phyloP scores from a whole-genome alignment of 2,329 filamentous ascomycete species.

The Apiospora saccharicola region DNA sequence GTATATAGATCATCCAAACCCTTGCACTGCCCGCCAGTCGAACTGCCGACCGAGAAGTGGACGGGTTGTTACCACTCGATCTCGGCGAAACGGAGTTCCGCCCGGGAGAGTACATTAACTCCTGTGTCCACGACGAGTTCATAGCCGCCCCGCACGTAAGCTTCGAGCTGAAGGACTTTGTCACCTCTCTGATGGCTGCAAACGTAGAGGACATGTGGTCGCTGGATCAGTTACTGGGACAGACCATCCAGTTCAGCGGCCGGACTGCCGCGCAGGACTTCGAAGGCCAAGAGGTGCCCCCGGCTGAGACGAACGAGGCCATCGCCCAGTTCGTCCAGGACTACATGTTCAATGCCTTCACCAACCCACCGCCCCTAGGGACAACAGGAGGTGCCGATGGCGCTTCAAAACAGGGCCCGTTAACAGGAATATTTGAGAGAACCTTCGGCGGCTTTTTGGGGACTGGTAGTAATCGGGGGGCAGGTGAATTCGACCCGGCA shows the following conservation, averaged over 20 bases:
- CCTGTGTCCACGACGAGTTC: not conserved
- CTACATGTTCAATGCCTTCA: not conserved
- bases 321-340: not conserved
- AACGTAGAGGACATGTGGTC: not conserved
- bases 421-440: not conserved
- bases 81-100: not conserved
- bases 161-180: not conserved
- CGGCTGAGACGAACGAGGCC: not conserved
- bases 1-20: not conserved
- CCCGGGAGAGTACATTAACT: not conserved
- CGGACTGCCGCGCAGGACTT: not conserved
- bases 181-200: not conserved
- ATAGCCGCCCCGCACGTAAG: not conserved
- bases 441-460: not conserved
- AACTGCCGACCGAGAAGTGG: not conserved
- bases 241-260: no score
- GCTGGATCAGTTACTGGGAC: not conserved
- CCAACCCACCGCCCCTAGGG: not conserved
- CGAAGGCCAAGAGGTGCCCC: not conserved
- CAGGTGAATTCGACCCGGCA: not conserved
- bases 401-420: not conserved
- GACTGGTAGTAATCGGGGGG: not conserved
- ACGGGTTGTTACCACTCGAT: not conserved
- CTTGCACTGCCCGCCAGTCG: not conserved
- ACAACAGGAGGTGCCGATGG: not conserved